Conservation (phyloP, 1,284 basidiomycete genomes). For the Apiotrichum sp. region DNA sequence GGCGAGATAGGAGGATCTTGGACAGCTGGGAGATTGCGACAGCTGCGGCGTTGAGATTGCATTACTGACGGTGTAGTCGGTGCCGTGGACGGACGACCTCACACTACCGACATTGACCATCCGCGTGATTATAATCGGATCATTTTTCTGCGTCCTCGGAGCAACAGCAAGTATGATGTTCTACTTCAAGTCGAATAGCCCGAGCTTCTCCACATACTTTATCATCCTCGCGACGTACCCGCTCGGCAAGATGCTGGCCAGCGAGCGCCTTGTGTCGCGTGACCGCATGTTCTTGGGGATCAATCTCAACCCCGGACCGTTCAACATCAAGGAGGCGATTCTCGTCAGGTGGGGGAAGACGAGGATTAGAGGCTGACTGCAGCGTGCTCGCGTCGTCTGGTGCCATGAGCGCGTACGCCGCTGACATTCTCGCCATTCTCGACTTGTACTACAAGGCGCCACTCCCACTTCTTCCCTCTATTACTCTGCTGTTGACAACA, state of each 20-base stretch:
- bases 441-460: conserved; percentile 48
- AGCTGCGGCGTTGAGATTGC: too few relatives aligned
- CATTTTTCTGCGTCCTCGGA: conserved; percentile 52
- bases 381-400: conserved; percentile 51
- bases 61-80: conserved; percentile 31
- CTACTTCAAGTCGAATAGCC: conserved; percentile 51
- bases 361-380: neutral
- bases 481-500: conserved; percentile 54
- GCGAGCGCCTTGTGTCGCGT: conserved; percentile 28
- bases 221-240: conserved; percentile 52
- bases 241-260: conserved; percentile 46
- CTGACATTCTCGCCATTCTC: conserved; percentile 50
- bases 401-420: conserved; percentile 46
- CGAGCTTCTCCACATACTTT: conserved; percentile 53
- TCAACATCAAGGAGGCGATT: conserved; percentile 49
- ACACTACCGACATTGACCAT: conserved; percentile 52
- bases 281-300: conserved; percentile 32
- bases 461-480: conserved; percentile 43
- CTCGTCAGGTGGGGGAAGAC: conserved; percentile 32
- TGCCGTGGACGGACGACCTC: conserved; percentile 53
- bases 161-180: conserved; percentile 50
- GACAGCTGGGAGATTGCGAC: too few relatives aligned
- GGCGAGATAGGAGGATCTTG: too few relatives aligned
- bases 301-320: conserved; percentile 50
- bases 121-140: conserved; percentile 52